Evolutionary conservation across 1,139 yeast genomes (phyloP).

Genomic region (Pneumocystis sp.): DNA sequence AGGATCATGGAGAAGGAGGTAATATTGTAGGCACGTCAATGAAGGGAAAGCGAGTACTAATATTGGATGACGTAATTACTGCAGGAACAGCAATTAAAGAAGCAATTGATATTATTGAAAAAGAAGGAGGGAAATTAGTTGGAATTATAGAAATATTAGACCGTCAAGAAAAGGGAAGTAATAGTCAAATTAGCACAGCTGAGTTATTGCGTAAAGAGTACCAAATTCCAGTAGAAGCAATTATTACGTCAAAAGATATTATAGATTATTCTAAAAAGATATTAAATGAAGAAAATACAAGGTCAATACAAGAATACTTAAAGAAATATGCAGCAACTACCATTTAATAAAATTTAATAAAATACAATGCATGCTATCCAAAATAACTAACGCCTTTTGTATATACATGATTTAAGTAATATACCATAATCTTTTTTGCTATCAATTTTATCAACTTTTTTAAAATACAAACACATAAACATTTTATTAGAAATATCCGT

Average conservation of each 20-base stretch:
- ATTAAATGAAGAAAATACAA: slow-evolving; percentile 23
- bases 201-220: slow-evolving; percentile 59
- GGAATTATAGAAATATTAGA: slow-evolving; percentile 87
- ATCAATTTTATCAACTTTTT: slow-evolving; percentile 36
- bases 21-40: slow-evolving; percentile 74
- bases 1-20: slow-evolving; percentile 98
- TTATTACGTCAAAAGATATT: slow-evolving; percentile 64
- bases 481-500: slow-evolving; percentile 82
- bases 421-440: slow-evolving; percentile 64
- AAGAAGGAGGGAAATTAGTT: slow-evolving; percentile 56
- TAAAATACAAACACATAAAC: slow-evolving; percentile 87
- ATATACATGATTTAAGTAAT: slow-evolving; percentile 88
- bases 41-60: slow-evolving; percentile 54
- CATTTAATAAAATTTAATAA: background rate
- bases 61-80: slow-evolving; percentile 94
- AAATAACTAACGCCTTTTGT: slow-evolving; percentile 55
- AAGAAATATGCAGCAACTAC: slow-evolving; percentile 6
- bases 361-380: background rate
- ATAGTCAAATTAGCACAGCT: slow-evolving; percentile 62
- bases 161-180: slow-evolving; percentile 73
- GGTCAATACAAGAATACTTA: slow-evolving; percentile 23
- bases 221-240: slow-evolving; percentile 68
- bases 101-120: slow-evolving; percentile 65
- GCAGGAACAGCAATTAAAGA: slow-evolving; percentile 97
- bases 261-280: slow-evolving; percentile 40